These are phyloP conservation scores for Populus hybrid DNA, from an alignment of 441 rosid genomes.

Conservation along the genomic window DNA sequence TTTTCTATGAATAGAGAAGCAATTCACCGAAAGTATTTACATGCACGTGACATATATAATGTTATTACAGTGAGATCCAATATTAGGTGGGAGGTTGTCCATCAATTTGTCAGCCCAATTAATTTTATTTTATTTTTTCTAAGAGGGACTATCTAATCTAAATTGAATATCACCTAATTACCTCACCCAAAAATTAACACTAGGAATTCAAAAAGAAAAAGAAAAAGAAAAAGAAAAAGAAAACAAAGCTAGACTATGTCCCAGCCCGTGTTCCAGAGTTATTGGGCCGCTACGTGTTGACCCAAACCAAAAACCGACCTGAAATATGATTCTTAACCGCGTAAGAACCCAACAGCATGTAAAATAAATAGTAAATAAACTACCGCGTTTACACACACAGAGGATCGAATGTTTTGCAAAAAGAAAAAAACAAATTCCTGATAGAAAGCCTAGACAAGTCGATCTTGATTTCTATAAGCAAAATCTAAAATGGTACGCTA, in stretches of 20 bases:
- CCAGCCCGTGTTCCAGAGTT: not conserved
- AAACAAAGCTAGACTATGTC: not conserved
- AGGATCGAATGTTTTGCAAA: no score
- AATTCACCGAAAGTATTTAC: no score
- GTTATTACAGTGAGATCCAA: not conserved
- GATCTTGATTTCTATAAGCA: not conserved
- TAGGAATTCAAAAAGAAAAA: not conserved
- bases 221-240: no score
- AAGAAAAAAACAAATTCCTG: not conserved
- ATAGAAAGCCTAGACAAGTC: not conserved
- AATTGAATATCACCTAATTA: not conserved
- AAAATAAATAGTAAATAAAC: not conserved
- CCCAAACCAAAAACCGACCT: not conserved
- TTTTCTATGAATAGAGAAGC: no score
- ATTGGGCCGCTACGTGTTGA: not conserved
- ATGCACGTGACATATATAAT: no score
- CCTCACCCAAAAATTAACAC: not conserved
- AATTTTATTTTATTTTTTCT: not conserved
- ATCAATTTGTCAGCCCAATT: not conserved
- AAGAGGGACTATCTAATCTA: not conserved
- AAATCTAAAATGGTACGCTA: slow-evolving; percentile 24
- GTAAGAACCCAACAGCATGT: not conserved
- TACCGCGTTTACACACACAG: not conserved
- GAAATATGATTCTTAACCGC: not conserved
- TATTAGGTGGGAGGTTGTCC: not conserved